A percentile compares a stretch with the other conserved stretches of the same genome.
phyloP scores from a whole-genome alignment of 805 yeast genomes.

The Lachancea waltii region DNA sequence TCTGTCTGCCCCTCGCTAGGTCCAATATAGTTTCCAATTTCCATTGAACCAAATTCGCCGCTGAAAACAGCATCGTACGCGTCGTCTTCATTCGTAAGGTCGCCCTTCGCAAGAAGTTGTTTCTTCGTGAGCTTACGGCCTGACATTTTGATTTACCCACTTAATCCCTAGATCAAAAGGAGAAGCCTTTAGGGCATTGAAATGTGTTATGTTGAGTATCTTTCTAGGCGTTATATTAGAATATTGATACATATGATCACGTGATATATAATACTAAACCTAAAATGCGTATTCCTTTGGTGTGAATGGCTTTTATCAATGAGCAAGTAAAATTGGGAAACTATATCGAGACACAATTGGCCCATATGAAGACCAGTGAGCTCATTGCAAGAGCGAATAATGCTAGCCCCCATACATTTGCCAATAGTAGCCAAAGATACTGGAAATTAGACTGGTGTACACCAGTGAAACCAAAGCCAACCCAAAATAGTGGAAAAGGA shows the following conservation, averaged over 20 bases:
- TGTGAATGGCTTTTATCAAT: neutral
- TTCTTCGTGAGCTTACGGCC: conserved; percentile 2
- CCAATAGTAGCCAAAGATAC: conserved; percentile 16
- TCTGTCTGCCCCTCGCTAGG: conserved; percentile 40
- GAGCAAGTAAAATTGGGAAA: no score
- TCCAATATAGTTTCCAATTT: conserved; percentile 26
- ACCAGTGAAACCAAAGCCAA: conserved; percentile 15
- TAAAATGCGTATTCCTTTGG: neutral
- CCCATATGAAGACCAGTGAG: conserved; percentile 12
- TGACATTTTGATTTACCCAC: neutral
- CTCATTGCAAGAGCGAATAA: conserved; percentile 24
- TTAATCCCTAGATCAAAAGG: neutral
- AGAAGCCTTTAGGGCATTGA: neutral
- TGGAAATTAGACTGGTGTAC: conserved; percentile 33
- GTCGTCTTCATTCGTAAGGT: conserved; percentile 34
- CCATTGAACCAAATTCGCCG: conserved; percentile 34
- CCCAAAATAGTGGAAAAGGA: conserved; percentile 1
- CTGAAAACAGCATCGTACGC: conserved; percentile 35
- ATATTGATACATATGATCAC: neutral
- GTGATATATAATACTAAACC: neutral
- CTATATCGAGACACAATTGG: neutral
- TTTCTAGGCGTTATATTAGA: no score
- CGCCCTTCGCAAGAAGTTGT: conserved; percentile 10
- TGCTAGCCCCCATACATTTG: conserved; percentile 12
- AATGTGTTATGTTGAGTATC: no score